Evolutionary conservation across 257 asterid genomes (phyloP).

Genomic region (Petunia axillaris): DNA sequence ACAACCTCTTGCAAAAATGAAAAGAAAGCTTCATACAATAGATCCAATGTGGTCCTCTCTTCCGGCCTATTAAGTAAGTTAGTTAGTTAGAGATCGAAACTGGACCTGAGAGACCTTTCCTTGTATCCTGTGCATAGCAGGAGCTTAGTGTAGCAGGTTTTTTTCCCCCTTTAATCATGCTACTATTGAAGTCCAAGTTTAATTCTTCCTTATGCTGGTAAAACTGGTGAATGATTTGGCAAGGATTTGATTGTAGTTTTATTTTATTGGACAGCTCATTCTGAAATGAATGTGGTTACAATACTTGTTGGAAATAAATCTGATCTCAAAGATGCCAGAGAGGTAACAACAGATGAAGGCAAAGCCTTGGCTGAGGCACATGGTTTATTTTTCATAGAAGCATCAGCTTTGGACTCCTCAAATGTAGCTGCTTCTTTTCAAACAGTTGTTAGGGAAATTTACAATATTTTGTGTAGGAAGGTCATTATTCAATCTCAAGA

Average conservation of each 20-base stretch:
- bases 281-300: constrained; percentile 7
- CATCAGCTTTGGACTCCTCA: constrained; percentile 4
- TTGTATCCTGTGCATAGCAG: not conserved
- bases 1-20: too few species aligned
- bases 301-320: constrained; percentile 19
- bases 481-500: too few species aligned
- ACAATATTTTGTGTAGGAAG: constrained; percentile 16
- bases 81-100: not conserved
- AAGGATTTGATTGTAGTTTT: not conserved
- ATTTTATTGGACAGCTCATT: constrained; percentile 15
- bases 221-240: not conserved
- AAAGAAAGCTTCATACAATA: too few species aligned
- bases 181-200: not conserved
- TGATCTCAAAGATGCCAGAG: not conserved
- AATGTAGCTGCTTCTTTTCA: constrained; percentile 8
- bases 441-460: not conserved
- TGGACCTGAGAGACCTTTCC: not conserved
- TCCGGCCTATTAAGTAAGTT: too few species aligned
- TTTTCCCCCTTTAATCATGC: not conserved
- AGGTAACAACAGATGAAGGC: not conserved
- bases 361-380: not conserved
- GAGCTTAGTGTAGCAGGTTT: not conserved
- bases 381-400: constrained; percentile 2
- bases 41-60: too few species aligned
- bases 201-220: too few species aligned